Percentiles rank a stretch among this genome's conserved stretches.
Evolutionary conservation across 1,139 yeast species (phyloP).

Genomic region (Blastobotrys ciferrii): DNA sequence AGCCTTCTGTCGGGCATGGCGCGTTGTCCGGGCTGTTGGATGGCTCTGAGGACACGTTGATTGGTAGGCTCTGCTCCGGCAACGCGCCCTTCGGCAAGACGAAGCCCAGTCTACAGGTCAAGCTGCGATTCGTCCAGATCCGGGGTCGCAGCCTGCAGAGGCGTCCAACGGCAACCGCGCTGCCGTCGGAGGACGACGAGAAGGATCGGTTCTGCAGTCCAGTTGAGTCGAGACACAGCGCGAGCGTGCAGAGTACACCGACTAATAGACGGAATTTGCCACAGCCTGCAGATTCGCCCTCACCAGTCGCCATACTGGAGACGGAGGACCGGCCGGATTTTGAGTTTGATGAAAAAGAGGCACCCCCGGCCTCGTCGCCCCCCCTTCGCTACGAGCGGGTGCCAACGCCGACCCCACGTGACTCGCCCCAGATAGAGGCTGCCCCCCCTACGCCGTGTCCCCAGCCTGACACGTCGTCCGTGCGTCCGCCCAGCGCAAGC

Average conservation of each 20-base stretch:
- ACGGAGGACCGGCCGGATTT: too few relatives aligned
- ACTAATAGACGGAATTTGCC: too few relatives aligned
- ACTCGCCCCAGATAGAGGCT: neutral
- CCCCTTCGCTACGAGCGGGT: too few relatives aligned
- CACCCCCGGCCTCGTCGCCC: conserved; percentile 2
- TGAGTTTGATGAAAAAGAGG: neutral
- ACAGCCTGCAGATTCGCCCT: too few relatives aligned
- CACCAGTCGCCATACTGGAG: too few relatives aligned
- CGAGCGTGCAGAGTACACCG: too few relatives aligned
- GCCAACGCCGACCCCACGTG: neutral
- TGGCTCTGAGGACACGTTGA: conserved; percentile 21
- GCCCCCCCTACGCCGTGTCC: neutral
- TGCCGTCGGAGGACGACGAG: neutral
- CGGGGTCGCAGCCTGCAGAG: conserved; percentile 15
- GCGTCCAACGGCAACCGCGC: too few relatives aligned
- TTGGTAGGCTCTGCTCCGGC: conserved; percentile 25
- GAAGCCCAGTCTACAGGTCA: conserved; percentile 26
- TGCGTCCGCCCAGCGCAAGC: too few relatives aligned
- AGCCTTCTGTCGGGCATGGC: conserved; percentile 44
- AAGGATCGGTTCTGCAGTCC: too few relatives aligned
- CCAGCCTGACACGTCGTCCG: too few relatives aligned
- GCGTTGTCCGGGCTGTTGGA: conserved; percentile 33
- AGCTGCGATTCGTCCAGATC: conserved; percentile 26
- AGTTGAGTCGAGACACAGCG: too few relatives aligned
- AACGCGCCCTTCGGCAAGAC: conserved; percentile 20